Conservation (phyloP, 345 rosid species). For the Erodium maritimum region DNA sequence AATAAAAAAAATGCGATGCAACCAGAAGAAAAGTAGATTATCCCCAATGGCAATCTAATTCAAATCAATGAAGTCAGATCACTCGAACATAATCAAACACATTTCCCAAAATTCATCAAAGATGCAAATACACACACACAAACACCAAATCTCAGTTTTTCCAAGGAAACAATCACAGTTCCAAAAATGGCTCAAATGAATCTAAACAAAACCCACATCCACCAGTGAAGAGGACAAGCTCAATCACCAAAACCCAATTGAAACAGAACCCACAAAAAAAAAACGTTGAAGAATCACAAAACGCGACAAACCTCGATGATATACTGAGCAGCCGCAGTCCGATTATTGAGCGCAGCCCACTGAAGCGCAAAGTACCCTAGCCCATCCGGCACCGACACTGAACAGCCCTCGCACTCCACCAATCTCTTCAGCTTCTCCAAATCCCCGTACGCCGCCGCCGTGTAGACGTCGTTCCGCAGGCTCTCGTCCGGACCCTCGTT, state of each 20-base stretch:
- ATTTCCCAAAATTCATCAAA: too few relatives aligned
- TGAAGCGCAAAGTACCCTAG: slow-evolving; percentile 88
- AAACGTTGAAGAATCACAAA: too few relatives aligned
- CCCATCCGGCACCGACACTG: slow-evolving; percentile 72
- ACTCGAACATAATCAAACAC: too few relatives aligned
- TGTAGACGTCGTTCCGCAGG: slow-evolving; percentile 71
- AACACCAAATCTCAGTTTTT: neutral
- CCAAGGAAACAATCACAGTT: neutral
- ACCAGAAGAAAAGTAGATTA: too few relatives aligned
- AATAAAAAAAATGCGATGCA: too few relatives aligned
- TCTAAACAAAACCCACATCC: too few relatives aligned
- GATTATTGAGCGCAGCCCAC: slow-evolving; percentile 96
- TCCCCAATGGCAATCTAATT: too few relatives aligned
- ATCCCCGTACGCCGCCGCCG: slow-evolving; percentile 95
- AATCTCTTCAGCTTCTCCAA: slow-evolving; percentile 90
- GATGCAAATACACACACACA: too few relatives aligned
- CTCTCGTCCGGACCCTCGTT: slow-evolving; percentile 37
- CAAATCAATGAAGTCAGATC: too few relatives aligned
- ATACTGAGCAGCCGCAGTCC: slow-evolving; percentile 85
- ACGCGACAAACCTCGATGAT: slow-evolving; percentile 26
- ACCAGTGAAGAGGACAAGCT: neutral
- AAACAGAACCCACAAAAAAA: too few relatives aligned
- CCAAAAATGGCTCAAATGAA: too few relatives aligned
- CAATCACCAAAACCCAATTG: neutral
- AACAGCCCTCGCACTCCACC: slow-evolving; percentile 86